Percentiles rank a stretch among this genome's conserved stretches.
Evolutionary conservation across 371 early-diverging fungal genomes (phyloP).

Genomic region (Syncephalastrum contaminatum): DNA sequence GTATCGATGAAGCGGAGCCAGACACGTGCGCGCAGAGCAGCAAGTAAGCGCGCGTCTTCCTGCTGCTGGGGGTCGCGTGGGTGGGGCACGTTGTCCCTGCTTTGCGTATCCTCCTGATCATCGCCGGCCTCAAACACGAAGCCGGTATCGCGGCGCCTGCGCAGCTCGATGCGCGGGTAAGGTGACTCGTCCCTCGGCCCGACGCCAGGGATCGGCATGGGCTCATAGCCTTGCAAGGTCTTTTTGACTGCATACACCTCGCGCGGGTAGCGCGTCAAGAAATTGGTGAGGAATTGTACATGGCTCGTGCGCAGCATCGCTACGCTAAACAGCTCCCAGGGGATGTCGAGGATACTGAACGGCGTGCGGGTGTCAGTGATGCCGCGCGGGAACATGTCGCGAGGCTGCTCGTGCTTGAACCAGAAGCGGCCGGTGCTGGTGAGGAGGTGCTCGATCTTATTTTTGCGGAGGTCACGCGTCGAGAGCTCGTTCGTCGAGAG

Average conservation of each 20-base stretch:
- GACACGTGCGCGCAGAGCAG: conserved; percentile 55
- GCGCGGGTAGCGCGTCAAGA: conserved; percentile 53
- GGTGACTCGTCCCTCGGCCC: not conserved
- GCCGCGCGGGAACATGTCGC: conserved; percentile 53
- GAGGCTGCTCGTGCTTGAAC: conserved; percentile 57
- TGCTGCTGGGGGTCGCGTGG: conserved; percentile 23
- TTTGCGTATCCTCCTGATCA: not conserved
- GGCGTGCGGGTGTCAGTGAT: conserved; percentile 23
- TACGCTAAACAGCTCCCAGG: conserved; percentile 54
- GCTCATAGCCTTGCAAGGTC: conserved; percentile 46
- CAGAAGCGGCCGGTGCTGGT: conserved; percentile 61
- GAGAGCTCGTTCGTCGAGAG: conserved; percentile 61
- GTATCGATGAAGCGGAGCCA: conserved; percentile 63
- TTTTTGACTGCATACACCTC: conserved; percentile 61
- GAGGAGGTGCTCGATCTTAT: conserved; percentile 60
- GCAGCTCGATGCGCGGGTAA: conserved; percentile 20
- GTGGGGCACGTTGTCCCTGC: not conserved
- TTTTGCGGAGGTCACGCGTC: conserved; percentile 60
- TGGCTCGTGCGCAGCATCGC: conserved; percentile 60
- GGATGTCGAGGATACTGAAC: conserved; percentile 46
- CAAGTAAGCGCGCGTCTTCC: conserved; percentile 30
- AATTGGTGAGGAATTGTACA: conserved; percentile 63
- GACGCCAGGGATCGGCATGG: conserved; percentile 20
- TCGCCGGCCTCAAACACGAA: conserved; percentile 16
- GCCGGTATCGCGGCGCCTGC: conserved; percentile 21